Evolutionary conservation across 1,284 basidiomycete species (phyloP), one percentile per base, ranked within the genome.

Genomic region (Psilocybe mexicana): DNA sequence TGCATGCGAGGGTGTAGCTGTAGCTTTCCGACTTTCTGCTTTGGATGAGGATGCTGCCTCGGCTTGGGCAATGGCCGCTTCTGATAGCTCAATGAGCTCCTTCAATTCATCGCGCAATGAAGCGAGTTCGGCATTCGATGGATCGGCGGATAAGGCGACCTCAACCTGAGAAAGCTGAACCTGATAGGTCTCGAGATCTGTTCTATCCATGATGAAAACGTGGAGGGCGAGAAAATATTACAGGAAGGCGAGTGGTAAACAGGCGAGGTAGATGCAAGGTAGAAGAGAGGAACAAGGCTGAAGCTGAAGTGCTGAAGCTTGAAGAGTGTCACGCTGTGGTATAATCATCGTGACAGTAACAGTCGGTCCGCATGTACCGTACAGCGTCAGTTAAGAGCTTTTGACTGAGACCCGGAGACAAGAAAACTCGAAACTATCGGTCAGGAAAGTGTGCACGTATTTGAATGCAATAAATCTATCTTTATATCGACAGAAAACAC

Each of bases 101-200:
- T 88, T 81, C 59, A 99, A 83, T 78, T 98, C 94, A 25, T 83
- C 83, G 68, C 89, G 89, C 61, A 98, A 85, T 36, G 83, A 84
- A 40, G 76, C 73, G 50, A 92, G 85, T 73, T 95, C 95, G 57
- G 77, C 72, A 72, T 96, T 98, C 63, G 80, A 77, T 3, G 94
- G 92, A 72, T 98, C 95, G 26, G 85, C 76, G 57, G 86, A 80
- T 55, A 99, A 88, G 26, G 94, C 93, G 58, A 87, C 76, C 69
- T 95, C 90, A 63, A 98, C 95, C 74, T 97, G 93, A 6, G 88
- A 88, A 47, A 98, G 88, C 74, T 94, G 92, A 12, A 90, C 88
- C 76, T 93, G 87, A 71, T 93, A 94, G 1, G 91, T 92, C 75
- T 94, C 93, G 52, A 96, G 82, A 72, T 95, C 93, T 57, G 83